Evolutionary conservation across 2,329 filamentous ascomycete species (phyloP).

Genomic region (Pseudogymnoascus sp.): DNA sequence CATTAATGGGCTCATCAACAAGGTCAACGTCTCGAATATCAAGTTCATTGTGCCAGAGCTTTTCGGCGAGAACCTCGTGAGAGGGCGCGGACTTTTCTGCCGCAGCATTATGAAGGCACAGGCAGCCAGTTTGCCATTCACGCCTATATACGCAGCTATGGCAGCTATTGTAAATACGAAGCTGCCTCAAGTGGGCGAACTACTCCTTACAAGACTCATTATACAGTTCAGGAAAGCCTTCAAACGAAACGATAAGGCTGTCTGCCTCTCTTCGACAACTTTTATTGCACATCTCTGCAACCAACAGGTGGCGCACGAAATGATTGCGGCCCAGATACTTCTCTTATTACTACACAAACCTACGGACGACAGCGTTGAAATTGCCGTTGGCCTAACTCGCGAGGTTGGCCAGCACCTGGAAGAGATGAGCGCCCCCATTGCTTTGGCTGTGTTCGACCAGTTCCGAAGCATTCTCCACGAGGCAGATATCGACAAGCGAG

Average conservation of each 20-base stretch:
- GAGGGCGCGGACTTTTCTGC: slow-evolving; percentile 87
- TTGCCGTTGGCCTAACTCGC: slow-evolving; percentile 85
- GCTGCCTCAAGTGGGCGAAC: slow-evolving; percentile 85
- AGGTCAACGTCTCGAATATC: slow-evolving; percentile 97
- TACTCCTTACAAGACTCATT: slow-evolving; percentile 76
- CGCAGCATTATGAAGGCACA: slow-evolving; percentile 98
- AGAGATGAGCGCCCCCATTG: slow-evolving; percentile 86
- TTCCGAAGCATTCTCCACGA: slow-evolving; percentile 94
- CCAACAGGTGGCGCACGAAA: slow-evolving; percentile 90
- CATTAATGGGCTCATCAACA: slow-evolving; percentile 98
- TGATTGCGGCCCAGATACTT: slow-evolving; percentile 85
- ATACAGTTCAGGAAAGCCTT: slow-evolving; percentile 94
- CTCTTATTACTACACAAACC: slow-evolving; percentile 89
- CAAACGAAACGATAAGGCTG: slow-evolving; percentile 92
- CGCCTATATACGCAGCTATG: slow-evolving; percentile 92
- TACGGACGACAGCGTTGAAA: slow-evolving; percentile 95
- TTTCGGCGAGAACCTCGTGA: slow-evolving; percentile 87
- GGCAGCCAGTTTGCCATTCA: slow-evolving; percentile 90
- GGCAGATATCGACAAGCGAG: slow-evolving; percentile 91
- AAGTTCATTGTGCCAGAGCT: slow-evolving; percentile 95
- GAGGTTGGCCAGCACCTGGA: slow-evolving; percentile 92
- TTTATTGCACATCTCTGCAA: slow-evolving; percentile 95
- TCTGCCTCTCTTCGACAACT: slow-evolving; percentile 85
- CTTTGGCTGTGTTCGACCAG: slow-evolving; percentile 87
- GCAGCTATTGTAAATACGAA: slow-evolving; percentile 97